Base-by-base conservation (phyloP, 2,329 filamentous ascomycete genomes). In the Fusarium oxysporum region DNA sequence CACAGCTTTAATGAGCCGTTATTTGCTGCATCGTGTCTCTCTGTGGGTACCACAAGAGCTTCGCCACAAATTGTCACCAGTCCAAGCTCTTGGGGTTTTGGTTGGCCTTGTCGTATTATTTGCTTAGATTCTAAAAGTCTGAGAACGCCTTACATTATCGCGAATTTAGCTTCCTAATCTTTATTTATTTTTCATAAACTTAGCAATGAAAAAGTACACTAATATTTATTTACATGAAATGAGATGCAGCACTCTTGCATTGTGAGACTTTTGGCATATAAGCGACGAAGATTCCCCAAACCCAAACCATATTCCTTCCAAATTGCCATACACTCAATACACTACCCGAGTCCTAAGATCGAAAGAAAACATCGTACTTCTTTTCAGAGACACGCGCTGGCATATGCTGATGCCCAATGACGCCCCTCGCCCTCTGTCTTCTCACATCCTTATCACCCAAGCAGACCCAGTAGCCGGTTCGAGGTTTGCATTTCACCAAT, bases 391-490 rank as follows among this genome's bases (percentile, higher is more conserved):
- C 38, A 14, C 43, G 35, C 6, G 17, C n/a, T 9, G 54, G 54
- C 55, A 63, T 47, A 35, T 25, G n/a, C 2, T 25, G 17, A 21
- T 25, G 43, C 14, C 35, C 60, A 21, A 48, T 32, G 2, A 47
- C 3, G 19, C 28, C 17, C 13, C 30, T 51, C 12, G 62, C 56
- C 6, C 30, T 23, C 23, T 50, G 25, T 5, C 10, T 61, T 8
- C 17, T 43, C 0, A 66, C 37, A 35, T 78, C 72, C 17, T 60
- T 72, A 21, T 76, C 65, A 2, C 78, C 77, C 17, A 78, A n/a
- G 13, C 70, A 74, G 11, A 80, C 57, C 76, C 78, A 80, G 35
- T 80, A 79, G 8, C 78, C 78, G 2, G 45, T 53, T 17, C 70
- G 59, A 8, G 68, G 63, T n/a, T 33, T 14, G 13, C 63, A 63